A percentile compares a stretch with the other conserved stretches of the same genome.
phyloP scores from a whole-genome alignment of 352 stramenopile genomes.

The Phytophthora colocasiae region DNA sequence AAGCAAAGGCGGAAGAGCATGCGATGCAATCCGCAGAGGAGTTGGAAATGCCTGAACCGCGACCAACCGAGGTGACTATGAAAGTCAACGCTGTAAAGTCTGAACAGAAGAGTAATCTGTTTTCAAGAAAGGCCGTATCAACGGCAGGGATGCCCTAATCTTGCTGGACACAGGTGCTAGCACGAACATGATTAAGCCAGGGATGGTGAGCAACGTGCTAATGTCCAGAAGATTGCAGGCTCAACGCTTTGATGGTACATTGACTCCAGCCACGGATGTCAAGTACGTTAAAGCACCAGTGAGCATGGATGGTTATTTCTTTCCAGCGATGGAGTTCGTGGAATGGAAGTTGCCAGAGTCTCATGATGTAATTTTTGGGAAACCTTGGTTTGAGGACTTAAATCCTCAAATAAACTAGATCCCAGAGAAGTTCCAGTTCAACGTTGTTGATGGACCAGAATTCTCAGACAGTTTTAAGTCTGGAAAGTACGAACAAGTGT shows the following conservation, averaged over 20 bases:
- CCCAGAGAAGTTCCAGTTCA: conserved; percentile 1
- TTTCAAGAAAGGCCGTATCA: no score
- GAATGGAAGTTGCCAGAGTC: conserved; percentile 16
- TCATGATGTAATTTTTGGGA: conserved; percentile 25
- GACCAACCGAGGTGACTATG: no score
- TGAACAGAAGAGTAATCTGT: no score
- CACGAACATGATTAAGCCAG: no score
- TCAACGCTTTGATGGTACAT: conserved; percentile 9
- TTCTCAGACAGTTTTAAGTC: not conserved
- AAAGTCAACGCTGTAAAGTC: no score
- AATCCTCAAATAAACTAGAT: conserved; percentile 14
- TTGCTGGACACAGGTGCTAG: no score
- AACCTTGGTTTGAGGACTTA: conserved; percentile 22
- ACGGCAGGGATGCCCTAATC: no score
- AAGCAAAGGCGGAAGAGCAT: no score
- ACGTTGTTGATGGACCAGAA: conserved; percentile 9
- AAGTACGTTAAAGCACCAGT: conserved; percentile 14
- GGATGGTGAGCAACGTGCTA: no score
- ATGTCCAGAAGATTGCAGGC: not conserved
- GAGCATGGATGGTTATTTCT: conserved; percentile 18
- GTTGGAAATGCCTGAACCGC: no score
- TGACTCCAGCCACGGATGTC: conserved; percentile 10
- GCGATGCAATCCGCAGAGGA: no score
- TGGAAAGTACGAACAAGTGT: conserved; percentile 12
- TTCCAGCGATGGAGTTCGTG: conserved; percentile 15